These are phyloP conservation scores for Yamagishiella unicocca DNA, from an alignment of 139 green algal genomes.

Conservation along the genomic window DNA sequence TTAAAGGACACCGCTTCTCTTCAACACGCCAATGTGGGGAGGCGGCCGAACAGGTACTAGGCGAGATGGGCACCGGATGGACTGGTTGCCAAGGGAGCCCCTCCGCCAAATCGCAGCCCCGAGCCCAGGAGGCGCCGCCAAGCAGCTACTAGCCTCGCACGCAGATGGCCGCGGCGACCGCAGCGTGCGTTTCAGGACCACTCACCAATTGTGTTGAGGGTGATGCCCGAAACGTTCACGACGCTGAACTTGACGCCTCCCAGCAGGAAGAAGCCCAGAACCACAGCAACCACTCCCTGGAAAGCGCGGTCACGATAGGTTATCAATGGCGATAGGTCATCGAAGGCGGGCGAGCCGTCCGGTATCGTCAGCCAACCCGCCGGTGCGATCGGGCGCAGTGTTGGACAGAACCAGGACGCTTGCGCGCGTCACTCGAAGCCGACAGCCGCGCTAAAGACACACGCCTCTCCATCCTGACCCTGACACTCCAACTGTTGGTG, in stretches of 20 bases:
- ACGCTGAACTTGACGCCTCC: slow-evolving; percentile 40
- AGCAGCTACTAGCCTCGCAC: not conserved
- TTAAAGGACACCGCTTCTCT: not conserved
- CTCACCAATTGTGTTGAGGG: slow-evolving; percentile 34
- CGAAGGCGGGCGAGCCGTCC: too few species aligned
- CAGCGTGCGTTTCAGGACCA: not conserved
- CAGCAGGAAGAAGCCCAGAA: slow-evolving; percentile 64
- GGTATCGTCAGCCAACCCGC: too few species aligned
- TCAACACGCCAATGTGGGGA: not conserved
- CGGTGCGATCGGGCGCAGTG: too few species aligned
- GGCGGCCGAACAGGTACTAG: too few species aligned
- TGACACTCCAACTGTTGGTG: too few species aligned
- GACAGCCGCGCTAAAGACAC: too few species aligned
- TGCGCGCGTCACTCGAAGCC: too few species aligned
- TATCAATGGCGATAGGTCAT: too few species aligned
- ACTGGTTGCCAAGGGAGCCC: not conserved
- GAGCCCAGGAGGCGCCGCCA: not conserved
- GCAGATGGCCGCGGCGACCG: not conserved
- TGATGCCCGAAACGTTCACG: slow-evolving; percentile 37
- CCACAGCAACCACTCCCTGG: slow-evolving; percentile 50
- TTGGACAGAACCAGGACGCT: too few species aligned
- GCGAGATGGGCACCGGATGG: too few species aligned
- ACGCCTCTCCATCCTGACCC: too few species aligned
- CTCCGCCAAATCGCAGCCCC: not conserved
- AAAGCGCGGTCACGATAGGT: too few species aligned